Base-by-base conservation (phyloP, 768 basidiomycete genomes). In the Boletus subcaerulescens region DNA sequence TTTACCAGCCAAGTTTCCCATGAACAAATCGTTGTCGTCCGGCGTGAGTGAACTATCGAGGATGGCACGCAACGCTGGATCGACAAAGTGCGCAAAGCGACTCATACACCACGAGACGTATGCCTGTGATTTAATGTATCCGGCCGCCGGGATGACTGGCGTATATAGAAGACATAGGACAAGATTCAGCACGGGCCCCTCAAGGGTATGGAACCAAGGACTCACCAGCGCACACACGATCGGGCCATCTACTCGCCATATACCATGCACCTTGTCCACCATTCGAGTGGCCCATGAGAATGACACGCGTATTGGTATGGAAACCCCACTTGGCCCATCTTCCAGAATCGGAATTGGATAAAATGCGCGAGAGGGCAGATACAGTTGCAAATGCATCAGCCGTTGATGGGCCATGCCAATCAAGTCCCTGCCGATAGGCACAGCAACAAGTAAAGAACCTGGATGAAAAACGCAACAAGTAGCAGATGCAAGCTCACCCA, bases 191-290 rank as follows among this genome's bases (percentile, higher is more conserved):
- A 22, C 45, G 26, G 8, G 8, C 2, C 8, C 14, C 5, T 14
- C 35, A 29, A n/a, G 13, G 26, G 12, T 3, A 15, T 18, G 22
- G 24, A 18, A 31, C 6, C 60, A 46, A 57, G 58, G 60, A 61
- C 72, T 47, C 56, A 86, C 86, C 82, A 48, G 80, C 86, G 10
- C 85, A 60, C 12, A 89, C 81, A 50, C 80, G 77, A 66, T 95
- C 92, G 1, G 94, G 93, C 69, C 81, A 89, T 58, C 88, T 76
- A 26, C 85, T 79, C 14, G 88, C 84, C 17, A 89, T 64, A 67
- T 92, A 86, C 89, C 91, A 93, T 3, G 86, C 77, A 0, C 93
- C 93, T 69, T 95, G 94, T 13, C 93, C 93, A 29, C 93, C 93
- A 67, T 97, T 97, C 3, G 93, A 95, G 66, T 97, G 93, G 0